Evolutionary conservation across 768 basidiomycete species (phyloP).

Genomic region (Termitomyces sp.): DNA sequence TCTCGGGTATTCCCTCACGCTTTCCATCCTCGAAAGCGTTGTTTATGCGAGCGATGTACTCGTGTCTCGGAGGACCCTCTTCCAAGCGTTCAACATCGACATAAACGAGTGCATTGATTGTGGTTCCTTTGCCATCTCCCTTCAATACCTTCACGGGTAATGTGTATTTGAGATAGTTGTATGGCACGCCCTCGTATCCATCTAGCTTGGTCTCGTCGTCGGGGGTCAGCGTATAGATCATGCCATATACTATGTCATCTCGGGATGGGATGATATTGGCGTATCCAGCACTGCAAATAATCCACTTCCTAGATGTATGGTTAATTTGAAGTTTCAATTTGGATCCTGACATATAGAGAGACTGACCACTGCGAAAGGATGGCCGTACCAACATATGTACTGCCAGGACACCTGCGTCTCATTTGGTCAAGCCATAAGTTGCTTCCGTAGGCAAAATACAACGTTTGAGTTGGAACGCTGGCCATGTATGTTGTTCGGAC

Average conservation of each 20-base stretch:
- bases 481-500: neutral
- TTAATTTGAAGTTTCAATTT: neutral
- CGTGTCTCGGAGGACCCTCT: conserved; percentile 27
- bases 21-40: conserved; percentile 36
- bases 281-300: conserved; percentile 38
- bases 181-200: conserved; percentile 33
- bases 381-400: conserved; percentile 33
- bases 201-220: conserved; percentile 38
- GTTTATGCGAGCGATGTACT: conserved; percentile 44
- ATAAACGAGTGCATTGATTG: conserved; percentile 31
- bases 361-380: conserved; percentile 34
- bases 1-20: conserved; percentile 29
- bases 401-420: conserved; percentile 39
- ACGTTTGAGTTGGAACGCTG: neutral
- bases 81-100: conserved; percentile 28
- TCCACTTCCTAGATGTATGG: conserved; percentile 36
- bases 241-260: conserved; percentile 24
- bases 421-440: conserved; percentile 48
- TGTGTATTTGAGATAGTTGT: conserved; percentile 29
- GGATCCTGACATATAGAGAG: neutral
- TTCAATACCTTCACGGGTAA: conserved; percentile 21
- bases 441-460: conserved; percentile 47
- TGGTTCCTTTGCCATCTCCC: conserved; percentile 1
- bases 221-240: conserved; percentile 31
- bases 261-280: conserved; percentile 37